Evolutionary conservation across 225 moss, liverwort and hornwort species (phyloP).

Genomic region (Climacium dendroides): DNA sequence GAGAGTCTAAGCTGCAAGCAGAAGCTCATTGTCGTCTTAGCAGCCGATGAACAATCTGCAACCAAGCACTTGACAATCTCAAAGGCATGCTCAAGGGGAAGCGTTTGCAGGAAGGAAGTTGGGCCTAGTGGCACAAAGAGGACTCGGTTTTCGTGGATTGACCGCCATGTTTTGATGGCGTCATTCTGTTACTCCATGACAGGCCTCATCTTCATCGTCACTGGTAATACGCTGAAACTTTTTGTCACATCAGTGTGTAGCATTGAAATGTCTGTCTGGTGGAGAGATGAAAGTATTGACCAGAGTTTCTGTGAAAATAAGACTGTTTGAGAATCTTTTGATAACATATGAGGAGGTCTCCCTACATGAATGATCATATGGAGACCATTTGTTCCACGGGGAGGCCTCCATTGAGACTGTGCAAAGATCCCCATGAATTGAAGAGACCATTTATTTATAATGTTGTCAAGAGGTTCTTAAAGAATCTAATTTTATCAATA

Average conservation of each 20-base stretch:
- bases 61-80: not conserved
- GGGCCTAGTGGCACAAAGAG: not conserved
- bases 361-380: not conserved
- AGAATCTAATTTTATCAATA: not conserved
- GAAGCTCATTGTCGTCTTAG: conserved; percentile 37
- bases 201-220: conserved; percentile 75
- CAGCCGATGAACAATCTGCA: conserved; percentile 5
- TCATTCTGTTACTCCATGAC: conserved; percentile 80
- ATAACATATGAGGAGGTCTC: no score
- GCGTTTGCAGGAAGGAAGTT: not conserved
- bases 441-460: not conserved
- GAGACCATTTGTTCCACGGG: not conserved
- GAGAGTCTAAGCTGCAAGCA: conserved; percentile 13
- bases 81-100: not conserved
- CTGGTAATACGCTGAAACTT: conserved; percentile 27
- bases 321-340: no score
- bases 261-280: not conserved
- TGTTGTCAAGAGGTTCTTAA: not conserved
- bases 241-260: not conserved
- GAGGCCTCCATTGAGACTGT: not conserved
- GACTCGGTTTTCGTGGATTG: conserved; percentile 21
- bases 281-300: not conserved
- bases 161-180: conserved; percentile 48
- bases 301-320: not conserved
- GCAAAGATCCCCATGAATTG: not conserved